Evolutionary conservation across 1,139 yeast genomes (phyloP).

Genomic region (Suhomyces bribrorum): DNA sequence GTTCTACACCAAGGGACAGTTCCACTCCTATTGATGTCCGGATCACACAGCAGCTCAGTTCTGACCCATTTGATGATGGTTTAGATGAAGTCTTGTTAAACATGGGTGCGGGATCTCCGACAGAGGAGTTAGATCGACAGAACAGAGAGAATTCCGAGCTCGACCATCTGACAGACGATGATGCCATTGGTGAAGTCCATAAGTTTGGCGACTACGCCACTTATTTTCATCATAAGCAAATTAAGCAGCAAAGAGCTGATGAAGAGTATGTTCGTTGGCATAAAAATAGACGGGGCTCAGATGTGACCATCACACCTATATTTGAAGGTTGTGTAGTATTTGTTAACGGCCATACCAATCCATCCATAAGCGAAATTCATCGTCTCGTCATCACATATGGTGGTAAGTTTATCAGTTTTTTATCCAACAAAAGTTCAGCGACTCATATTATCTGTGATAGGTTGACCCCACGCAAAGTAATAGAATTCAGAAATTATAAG

Average conservation of each 20-base stretch:
- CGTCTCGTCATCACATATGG: constrained; percentile 74
- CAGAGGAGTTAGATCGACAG: constrained; percentile 6
- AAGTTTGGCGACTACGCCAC: constrained; percentile 70
- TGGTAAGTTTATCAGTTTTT: constrained; percentile 70
- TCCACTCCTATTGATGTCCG: constrained; percentile 8
- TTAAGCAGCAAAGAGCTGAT: constrained; percentile 71
- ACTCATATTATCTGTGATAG: constrained; percentile 85
- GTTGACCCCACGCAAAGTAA: constrained; percentile 72
- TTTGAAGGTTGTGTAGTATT: constrained; percentile 67
- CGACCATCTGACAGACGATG: constrained; percentile 18
- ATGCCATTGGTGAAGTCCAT: constrained; percentile 35
- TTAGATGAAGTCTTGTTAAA: constrained; percentile 28
- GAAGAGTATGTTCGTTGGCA: constrained; percentile 53
- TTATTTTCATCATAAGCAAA: constrained; percentile 67
- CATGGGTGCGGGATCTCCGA: constrained; percentile 2
- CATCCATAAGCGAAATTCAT: constrained; percentile 73
- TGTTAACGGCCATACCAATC: constrained; percentile 85
- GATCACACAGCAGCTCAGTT: constrained; percentile 14
- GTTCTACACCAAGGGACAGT: constrained; percentile 14
- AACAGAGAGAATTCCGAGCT: not conserved
- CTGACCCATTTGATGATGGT: constrained; percentile 46
- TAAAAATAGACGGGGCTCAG: constrained; percentile 33
- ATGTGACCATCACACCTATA: constrained; percentile 32
- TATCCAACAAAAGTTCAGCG: constrained; percentile 68
- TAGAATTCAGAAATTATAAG: constrained; percentile 63